Evolutionary conservation across 2,329 filamentous ascomycete species (phyloP).

Genomic region (Aspergillus uvarum): DNA sequence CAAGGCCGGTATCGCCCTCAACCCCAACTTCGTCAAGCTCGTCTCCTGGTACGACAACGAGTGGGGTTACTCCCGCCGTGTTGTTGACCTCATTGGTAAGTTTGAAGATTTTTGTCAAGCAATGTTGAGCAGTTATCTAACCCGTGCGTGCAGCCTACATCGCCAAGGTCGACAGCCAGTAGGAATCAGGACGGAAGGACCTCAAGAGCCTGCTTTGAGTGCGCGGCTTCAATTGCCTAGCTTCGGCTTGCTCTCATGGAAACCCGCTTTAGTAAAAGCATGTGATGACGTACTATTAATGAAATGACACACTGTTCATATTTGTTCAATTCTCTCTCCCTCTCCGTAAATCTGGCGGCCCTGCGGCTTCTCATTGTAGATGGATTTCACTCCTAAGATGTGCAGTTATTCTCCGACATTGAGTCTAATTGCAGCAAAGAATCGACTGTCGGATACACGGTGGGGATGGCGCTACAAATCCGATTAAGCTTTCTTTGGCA

Average conservation of each 20-base stretch:
- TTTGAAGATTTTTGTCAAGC: slow-evolving; percentile 3
- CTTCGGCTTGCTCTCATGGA: slow-evolving; percentile 4
- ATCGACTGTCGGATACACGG: not conserved
- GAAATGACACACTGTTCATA: slow-evolving; percentile 24
- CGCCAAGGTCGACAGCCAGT: slow-evolving; percentile 67
- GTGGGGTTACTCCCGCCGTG: slow-evolving; percentile 98
- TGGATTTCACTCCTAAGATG: too few species aligned
- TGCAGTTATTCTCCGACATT: not conserved
- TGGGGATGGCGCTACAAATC: not conserved
- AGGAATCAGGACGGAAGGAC: slow-evolving; percentile 38
- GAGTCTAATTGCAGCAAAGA: not conserved
- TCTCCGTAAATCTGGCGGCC: not conserved
- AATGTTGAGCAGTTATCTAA: slow-evolving; percentile 23
- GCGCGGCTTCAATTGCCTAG: slow-evolving; percentile 14
- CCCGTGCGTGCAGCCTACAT: slow-evolving; percentile 61
- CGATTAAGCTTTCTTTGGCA: not conserved
- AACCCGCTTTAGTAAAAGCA: slow-evolving; percentile 20
- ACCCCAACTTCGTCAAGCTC: slow-evolving; percentile 98
- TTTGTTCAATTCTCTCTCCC: not conserved
- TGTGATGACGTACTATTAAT: slow-evolving; percentile 32
- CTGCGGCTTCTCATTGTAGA: not conserved
- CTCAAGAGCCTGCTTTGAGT: slow-evolving; percentile 38
- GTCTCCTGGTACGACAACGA: slow-evolving; percentile 99
- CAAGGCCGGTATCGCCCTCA: slow-evolving; percentile 98
- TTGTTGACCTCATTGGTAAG: slow-evolving; percentile 68